These are phyloP conservation scores for Xylariomycetidae sp. DNA, from an alignment of 2,329 filamentous ascomycete species.

Conservation along the genomic window DNA sequence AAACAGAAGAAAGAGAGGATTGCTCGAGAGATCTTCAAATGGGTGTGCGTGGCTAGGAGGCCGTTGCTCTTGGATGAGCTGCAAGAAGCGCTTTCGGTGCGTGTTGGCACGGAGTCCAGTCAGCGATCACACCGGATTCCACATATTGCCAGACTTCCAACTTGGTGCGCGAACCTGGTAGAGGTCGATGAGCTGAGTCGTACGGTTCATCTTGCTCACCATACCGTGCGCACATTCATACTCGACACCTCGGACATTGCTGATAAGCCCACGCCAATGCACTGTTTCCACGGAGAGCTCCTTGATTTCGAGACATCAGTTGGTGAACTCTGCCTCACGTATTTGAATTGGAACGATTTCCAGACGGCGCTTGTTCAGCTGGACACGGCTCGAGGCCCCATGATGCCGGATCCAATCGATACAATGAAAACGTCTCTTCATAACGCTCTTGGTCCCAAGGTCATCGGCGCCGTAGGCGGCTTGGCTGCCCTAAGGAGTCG, in stretches of 20 bases:
- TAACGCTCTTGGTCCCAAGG: background rate
- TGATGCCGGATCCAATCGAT: background rate
- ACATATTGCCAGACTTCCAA: constrained; percentile 17
- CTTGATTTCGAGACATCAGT: constrained; percentile 19
- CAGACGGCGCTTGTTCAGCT: constrained; percentile 19
- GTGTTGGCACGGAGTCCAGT: constrained; percentile 19
- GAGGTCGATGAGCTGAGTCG: constrained; percentile 24
- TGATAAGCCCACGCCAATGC: background rate
- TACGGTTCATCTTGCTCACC: constrained; percentile 29
- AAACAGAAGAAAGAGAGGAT: constrained; percentile 12
- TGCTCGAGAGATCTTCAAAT: constrained; percentile 21
- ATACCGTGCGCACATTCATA: constrained; percentile 26
- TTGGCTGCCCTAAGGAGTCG: no score
- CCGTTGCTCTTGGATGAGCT: constrained; percentile 28
- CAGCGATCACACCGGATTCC: constrained; percentile 16
- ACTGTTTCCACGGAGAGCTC: constrained; percentile 16
- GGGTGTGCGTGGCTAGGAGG: constrained; percentile 26
- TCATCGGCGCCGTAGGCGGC: background rate
- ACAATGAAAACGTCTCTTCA: constrained; percentile 1
- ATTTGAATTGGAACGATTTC: constrained; percentile 32
- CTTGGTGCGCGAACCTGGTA: constrained; percentile 30
- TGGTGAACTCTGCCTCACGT: constrained; percentile 31
- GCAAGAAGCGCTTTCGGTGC: constrained; percentile 27
- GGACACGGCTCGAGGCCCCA: background rate
- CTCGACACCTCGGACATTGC: constrained; percentile 3